Conservation (phyloP, 2,329 filamentous ascomycete genomes). For the Ascocoryne sarcoides region DNA sequence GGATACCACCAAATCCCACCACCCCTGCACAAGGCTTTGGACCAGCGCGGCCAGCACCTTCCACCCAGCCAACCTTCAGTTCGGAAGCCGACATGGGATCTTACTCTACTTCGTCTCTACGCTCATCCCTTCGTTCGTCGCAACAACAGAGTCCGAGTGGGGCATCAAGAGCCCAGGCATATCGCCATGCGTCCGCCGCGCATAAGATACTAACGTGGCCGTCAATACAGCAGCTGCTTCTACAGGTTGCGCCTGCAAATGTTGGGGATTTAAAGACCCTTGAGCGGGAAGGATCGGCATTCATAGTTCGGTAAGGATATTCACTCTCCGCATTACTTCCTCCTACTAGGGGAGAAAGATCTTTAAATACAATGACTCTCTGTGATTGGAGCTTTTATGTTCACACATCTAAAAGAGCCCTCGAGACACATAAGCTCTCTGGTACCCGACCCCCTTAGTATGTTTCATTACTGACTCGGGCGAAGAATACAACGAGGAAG, state of each 20-base stretch:
- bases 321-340: not conserved
- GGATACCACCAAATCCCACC: conserved; percentile 20
- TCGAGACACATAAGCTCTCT: no score
- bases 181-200: conserved; percentile 31
- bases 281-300: conserved; percentile 31
- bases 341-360: not conserved
- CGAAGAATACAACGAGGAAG: conserved; percentile 15
- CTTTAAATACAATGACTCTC: not conserved
- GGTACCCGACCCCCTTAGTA: no score
- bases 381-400: no score
- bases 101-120: conserved; percentile 15
- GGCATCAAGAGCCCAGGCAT: conserved; percentile 12
- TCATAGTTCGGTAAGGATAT: conserved; percentile 26
- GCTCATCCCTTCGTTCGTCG: conserved; percentile 7
- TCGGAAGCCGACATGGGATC: conserved; percentile 15
- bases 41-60: conserved; percentile 20
- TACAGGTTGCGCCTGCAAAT: conserved; percentile 29
- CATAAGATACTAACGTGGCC: conserved; percentile 46
- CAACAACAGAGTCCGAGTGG: conserved; percentile 14
- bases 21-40: conserved; percentile 9
- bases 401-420: no score
- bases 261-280: conserved; percentile 29
- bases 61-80: conserved; percentile 19
- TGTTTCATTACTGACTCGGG: not conserved
- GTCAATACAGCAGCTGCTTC: conserved; percentile 32